Evolutionary conservation across 371 early-diverging fungal species (phyloP), one percentile per base, ranked within the genome.

Genomic region (Synchytrium microbalum): DNA sequence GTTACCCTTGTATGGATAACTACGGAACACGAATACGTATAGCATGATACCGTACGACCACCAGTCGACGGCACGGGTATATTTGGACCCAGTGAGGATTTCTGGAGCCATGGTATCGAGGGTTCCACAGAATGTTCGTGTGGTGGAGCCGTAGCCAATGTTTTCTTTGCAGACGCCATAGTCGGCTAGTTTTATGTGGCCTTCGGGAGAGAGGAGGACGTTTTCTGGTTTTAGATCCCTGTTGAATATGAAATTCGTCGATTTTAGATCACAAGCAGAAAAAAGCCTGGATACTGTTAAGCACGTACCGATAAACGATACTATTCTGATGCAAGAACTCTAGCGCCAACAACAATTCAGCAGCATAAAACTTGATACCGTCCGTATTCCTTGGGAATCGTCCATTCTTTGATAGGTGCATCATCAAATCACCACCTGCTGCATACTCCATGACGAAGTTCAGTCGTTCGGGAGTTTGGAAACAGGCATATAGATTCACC

Each of bases 1-100:
- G 38, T 91, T 90, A 58, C 96, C 96, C 54, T 83, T 86, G 87
- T 96, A 97, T 23, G 98, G 98, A 28, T 93, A 87, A 75, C 70
- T 62, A 32, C 80, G 83, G 24, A 82, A 67, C 30, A 84, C 70
- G 80, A 88, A 78, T 64, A 87, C 86, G 68, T 85, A 88, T 38
- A 87, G 75, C 46, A 86, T 65, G 3, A 88, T 82, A 23, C 86
- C 89, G 61, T 84, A 76, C 29, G 80, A 73, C 89, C 89, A 89
- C 80, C 88, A 84, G 67, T 89, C 89, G 1, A 79, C 82, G 0
- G 72, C 67, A 32, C 74, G 75, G n/a, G 80, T 82, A 65, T 88
- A 87, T 60, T 72, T 74, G 46, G 72, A 68, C 26, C 76, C 69
- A 54, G 62, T 62, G 60, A 80, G 66, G 59, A 80, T 75, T 63